A percentile compares a stretch with the other conserved stretches of the same genome.
phyloP scores from a whole-genome alignment of 2,329 filamentous ascomycete genomes.

The Drechmeria coniospora region DNA sequence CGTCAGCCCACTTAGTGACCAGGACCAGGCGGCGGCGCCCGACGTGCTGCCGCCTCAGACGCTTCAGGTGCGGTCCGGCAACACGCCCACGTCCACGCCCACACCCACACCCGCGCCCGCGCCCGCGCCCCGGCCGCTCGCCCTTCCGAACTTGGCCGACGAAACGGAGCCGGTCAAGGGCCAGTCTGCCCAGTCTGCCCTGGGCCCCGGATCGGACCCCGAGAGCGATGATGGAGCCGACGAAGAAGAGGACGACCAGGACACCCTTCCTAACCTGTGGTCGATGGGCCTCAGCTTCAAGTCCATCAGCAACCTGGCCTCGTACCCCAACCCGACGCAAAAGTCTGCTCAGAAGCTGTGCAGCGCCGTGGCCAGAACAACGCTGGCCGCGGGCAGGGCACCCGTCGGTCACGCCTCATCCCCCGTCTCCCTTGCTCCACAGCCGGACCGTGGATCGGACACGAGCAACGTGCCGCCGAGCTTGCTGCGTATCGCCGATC shows the following conservation, averaged over 20 bases:
- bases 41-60: conserved; percentile 11
- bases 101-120: conserved; percentile 7
- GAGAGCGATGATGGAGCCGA: conserved; percentile 14
- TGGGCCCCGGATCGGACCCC: not conserved
- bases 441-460: no score
- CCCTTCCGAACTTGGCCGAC: no score
- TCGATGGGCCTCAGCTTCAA: conserved; percentile 28
- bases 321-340: conserved; percentile 39
- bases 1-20: conserved; percentile 21
- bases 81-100: conserved; percentile 9
- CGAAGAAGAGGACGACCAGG: conserved; percentile 13
- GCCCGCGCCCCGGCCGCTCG: no score
- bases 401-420: no score
- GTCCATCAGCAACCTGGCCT: conserved; percentile 36
- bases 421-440: no score
- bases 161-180: conserved; percentile 8
- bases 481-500: no score
- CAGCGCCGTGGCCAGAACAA: not conserved
- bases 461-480: no score
- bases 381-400: no score
- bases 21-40: conserved; percentile 10
- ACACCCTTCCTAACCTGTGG: conserved; percentile 9
- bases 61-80: conserved; percentile 13
- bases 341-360: conserved; percentile 28
- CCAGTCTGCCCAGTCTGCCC: no score